Base-by-base conservation (phyloP, 805 yeast genomes). In the Starmerella floricola region DNA sequence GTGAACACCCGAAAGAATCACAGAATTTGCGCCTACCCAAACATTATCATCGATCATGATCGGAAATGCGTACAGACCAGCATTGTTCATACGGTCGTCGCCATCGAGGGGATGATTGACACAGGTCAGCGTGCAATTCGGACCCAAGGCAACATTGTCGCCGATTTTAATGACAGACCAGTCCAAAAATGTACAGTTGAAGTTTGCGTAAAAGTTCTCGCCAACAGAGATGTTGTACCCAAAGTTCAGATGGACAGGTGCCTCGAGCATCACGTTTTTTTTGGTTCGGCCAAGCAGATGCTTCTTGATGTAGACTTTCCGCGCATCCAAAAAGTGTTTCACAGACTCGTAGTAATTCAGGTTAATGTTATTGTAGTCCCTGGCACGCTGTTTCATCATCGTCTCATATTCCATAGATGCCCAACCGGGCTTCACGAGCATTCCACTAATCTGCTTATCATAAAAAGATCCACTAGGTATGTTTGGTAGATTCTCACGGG, bases 21-120 rank as follows among this genome's bases (percentile, higher is more conserved):
- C 61, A 15, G 62, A 72, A 32, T 66, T 64, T 1, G 76, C 66
- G 10, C 82, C 83, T 31, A 79, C 62, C 87, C 87, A 79, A 5
- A 76, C 80, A 46, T 72, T 70, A 55, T 74, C 67, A 2, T 79
- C 84, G 26, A 79, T 73, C 2, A 56, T 61, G 20, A 79, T 69
- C 6, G 81, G 78, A 33, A 58, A 55, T 0, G 79, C 78, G 50
- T 61, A 72, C 52, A 79, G 84, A 2, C 41, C 40, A 3, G 61
- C 57, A 2, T 65, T 70, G 2, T 52, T 47, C 8, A 54, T 41
- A 44, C 84, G 62, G 41, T 61, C 60, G 15, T 56, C 46, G 1
- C 76, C 71, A 44, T 74, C 78, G 6, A 70, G 53, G 2, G 79
- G 78, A 53, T 79, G 88, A 0, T 79, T 71, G 2, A 84, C 83